Conservation (phyloP, 2,329 filamentous ascomycete species). For the Cytospora piceae region DNA sequence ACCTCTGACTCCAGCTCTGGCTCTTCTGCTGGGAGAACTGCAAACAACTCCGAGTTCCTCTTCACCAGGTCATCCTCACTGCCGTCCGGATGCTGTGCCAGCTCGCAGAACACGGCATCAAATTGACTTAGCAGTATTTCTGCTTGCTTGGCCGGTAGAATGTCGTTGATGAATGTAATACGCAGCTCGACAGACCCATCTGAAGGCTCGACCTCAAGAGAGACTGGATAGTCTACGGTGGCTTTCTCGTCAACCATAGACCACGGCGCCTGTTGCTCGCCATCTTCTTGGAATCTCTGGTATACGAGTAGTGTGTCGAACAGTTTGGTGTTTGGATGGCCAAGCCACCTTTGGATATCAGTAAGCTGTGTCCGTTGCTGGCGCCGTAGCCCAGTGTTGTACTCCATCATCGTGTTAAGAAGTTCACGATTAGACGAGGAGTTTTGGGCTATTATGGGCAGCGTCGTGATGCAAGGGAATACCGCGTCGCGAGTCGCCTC, state of each 20-base stretch:
- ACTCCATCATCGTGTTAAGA: constrained; percentile 65
- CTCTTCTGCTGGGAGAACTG: constrained; percentile 66
- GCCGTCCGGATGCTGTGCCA: constrained; percentile 54
- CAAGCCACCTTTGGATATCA: constrained; percentile 73
- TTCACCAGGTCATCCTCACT: constrained; percentile 44
- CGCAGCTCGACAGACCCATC: constrained; percentile 59
- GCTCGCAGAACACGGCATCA: constrained; percentile 64
- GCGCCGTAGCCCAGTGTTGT: constrained; percentile 66
- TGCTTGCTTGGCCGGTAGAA: constrained; percentile 72
- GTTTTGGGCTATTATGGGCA: constrained; percentile 71
- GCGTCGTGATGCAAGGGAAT: constrained; percentile 81
- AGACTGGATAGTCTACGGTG: constrained; percentile 76
- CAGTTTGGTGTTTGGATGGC: constrained; percentile 64
- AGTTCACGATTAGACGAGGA: constrained; percentile 58
- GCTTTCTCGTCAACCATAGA: constrained; percentile 66
- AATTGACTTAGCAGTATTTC: constrained; percentile 70
- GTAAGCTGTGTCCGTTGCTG: constrained; percentile 73
- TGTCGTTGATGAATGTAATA: constrained; percentile 65
- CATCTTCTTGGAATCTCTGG: constrained; percentile 59
- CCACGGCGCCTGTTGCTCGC: constrained; percentile 52
- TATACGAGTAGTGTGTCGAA: constrained; percentile 89
- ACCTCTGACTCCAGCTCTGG: constrained; percentile 60
- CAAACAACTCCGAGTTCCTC: constrained; percentile 53
- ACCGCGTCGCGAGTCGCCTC: constrained; percentile 61
- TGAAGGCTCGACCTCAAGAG: constrained; percentile 73